These are phyloP conservation scores for Zhuliangozyma blackwelliae DNA, from an alignment of 1,139 yeast species.

Conservation along the genomic window DNA sequence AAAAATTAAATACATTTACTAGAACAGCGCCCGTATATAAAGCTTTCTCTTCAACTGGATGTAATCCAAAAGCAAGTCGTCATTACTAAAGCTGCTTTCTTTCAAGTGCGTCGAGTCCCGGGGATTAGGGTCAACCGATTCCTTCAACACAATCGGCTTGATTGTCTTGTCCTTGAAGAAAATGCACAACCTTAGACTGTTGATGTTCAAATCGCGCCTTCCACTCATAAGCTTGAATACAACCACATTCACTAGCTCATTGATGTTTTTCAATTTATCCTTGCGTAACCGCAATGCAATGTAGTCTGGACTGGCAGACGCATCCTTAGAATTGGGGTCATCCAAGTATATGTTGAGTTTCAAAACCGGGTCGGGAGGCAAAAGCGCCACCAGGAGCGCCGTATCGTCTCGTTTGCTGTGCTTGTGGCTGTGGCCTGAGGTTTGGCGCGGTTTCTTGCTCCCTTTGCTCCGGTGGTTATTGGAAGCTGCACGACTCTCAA, in stretches of 20 bases:
- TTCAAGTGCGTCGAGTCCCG: not conserved
- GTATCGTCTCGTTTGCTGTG: too few species aligned
- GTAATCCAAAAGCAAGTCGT: conserved; percentile 24
- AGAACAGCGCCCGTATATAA: conserved; percentile 18
- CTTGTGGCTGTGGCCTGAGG: too few species aligned
- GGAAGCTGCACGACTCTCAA: too few species aligned
- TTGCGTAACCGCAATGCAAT: conserved; percentile 23
- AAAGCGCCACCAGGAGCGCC: too few species aligned
- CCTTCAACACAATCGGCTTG: conserved; percentile 23
- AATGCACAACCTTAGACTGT: conserved; percentile 17
- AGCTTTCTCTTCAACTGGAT: conserved; percentile 23
- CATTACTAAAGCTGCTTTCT: conserved; percentile 5
- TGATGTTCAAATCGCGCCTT: conserved; percentile 13
- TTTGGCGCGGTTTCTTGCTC: too few species aligned
- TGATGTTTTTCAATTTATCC: conserved; percentile 19
- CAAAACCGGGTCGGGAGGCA: not conserved
- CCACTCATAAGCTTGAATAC: conserved; percentile 17
- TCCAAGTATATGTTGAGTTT: conserved; percentile 4
- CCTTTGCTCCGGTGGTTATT: too few species aligned
- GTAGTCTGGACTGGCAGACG: conserved; percentile 7
- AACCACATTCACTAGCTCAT: conserved; percentile 25
- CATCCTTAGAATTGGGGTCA: not conserved
- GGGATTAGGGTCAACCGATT: conserved; percentile 2
- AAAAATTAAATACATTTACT: not conserved
- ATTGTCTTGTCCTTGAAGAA: conserved; percentile 22